Evolutionary conservation across 208 protist species (phyloP), one percentile per base, ranked within the genome.

Genomic region (Crithidia expoeki): DNA sequence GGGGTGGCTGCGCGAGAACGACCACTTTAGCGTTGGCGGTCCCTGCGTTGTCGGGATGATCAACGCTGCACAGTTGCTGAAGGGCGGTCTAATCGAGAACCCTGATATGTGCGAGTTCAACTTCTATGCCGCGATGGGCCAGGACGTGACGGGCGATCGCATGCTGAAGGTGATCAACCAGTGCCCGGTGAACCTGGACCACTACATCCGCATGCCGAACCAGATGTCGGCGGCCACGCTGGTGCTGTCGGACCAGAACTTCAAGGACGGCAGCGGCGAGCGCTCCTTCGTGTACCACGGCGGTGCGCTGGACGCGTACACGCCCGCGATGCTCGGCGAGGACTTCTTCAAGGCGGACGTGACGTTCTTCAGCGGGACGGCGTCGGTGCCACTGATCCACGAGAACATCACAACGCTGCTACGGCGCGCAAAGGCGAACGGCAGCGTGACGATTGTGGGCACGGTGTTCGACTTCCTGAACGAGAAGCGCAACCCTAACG

Each of bases 41-140:
- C 77, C 77, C 12, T 82, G 77, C 67, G 72, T 74, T n/a, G 77
- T 77, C 7, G 62, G 61, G 0, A 42, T 73, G 28, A 66, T 78
- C 38, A 82, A 78, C 58, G 77, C 77, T 0, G 77, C 77, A 21
- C 72, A 82, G 53, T 55, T 70, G 68, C 68, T 82, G 59, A 71
- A 57, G 30, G 50, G 60, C 30, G 53, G 53, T 11, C 58, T 71
- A 19, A 53, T 55, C 5, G 19, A 23, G 30, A 59, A 67, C 47
- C 65, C 52, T 25, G 65, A 71, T 6, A 11, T 42, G 55, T 63
- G 65, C 65, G 65, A 62, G 65, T 64, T 82, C 38, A 68, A 72
- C 49, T 81, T 60, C 62, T 77, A 68, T 28, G 77, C 71, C 19
- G 68, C 71, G 49, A 62, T 78, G 49, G 72, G 69, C 19, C 60